Evolutionary conservation across 2,329 filamentous ascomycete genomes (phyloP).

Genomic region (Aspergillus bombycis): DNA sequence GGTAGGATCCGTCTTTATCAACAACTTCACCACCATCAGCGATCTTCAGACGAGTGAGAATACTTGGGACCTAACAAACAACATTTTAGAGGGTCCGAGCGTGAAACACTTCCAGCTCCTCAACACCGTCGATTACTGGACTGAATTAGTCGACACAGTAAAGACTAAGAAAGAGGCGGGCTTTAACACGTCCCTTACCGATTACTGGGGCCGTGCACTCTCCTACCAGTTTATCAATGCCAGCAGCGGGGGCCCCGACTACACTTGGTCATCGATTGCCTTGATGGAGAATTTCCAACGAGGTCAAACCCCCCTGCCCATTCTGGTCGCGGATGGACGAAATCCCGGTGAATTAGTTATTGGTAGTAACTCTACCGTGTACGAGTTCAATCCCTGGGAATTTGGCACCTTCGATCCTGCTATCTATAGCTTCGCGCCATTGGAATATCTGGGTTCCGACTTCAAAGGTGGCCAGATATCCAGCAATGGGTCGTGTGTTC

Average conservation of each 20-base stretch:
- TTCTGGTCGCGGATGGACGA: conserved; percentile 69
- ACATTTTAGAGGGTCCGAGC: conserved; percentile 53
- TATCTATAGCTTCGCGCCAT: conserved; percentile 68
- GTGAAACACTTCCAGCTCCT: conserved; percentile 41
- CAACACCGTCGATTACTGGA: conserved; percentile 62
- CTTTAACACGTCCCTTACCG: conserved; percentile 73
- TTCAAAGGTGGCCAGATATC: conserved; percentile 65
- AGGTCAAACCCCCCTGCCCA: conserved; percentile 69
- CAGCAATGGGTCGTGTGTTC: conserved; percentile 63
- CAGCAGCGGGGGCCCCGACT: conserved; percentile 67
- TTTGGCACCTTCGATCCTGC: conserved; percentile 74
- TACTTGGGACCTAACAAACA: conserved; percentile 36
- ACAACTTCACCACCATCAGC: conserved; percentile 75
- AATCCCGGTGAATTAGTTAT: conserved; percentile 62
- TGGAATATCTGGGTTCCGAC: conserved; percentile 70
- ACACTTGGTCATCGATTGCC: conserved; percentile 78
- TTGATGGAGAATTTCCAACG: conserved; percentile 60
- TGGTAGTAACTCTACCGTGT: conserved; percentile 69
- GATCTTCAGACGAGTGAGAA: conserved; percentile 28
- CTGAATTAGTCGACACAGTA: neutral
- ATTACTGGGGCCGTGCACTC: conserved; percentile 66
- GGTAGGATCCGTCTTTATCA: conserved; percentile 76
- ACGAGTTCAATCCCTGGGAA: conserved; percentile 76
- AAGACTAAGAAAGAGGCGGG: conserved; percentile 62
- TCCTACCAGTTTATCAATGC: conserved; percentile 76